Evolutionary conservation across 768 basidiomycete genomes (phyloP).

Genomic region (Cystoderma amianthinum): DNA sequence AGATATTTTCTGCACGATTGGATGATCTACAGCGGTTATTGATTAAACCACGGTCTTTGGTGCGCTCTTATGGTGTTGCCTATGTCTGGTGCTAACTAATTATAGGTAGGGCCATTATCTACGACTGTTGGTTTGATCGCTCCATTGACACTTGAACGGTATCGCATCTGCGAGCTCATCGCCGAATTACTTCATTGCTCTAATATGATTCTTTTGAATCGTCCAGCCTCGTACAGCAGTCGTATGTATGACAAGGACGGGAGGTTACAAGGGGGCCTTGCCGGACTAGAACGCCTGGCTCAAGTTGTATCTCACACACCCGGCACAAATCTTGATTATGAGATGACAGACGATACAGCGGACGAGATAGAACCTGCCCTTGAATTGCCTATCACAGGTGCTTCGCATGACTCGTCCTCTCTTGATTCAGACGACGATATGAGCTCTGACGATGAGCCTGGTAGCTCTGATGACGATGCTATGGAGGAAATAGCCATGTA

Average conservation of each 20-base stretch:
- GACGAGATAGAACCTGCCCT: conserved; percentile 58
- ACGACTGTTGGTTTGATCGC: conserved; percentile 70
- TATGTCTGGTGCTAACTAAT: background rate
- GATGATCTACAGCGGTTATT: conserved; percentile 66
- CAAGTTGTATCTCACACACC: conserved; percentile 69
- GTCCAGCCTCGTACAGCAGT: conserved; percentile 50
- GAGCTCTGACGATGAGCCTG: conserved; percentile 58
- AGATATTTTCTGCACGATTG: conserved; percentile 63
- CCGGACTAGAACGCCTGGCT: conserved; percentile 80
- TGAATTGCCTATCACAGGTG: conserved; percentile 60
- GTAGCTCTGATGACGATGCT: conserved; percentile 70
- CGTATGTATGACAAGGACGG: conserved; percentile 79
- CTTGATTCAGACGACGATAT: conserved; percentile 76
- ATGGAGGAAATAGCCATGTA: conserved; percentile 83
- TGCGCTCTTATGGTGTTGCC: conserved; percentile 19
- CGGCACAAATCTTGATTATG: conserved; percentile 45
- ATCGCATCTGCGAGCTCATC: conserved; percentile 93
- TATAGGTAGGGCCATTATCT: conserved; percentile 56
- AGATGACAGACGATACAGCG: conserved; percentile 50
- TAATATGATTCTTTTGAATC: conserved; percentile 95
- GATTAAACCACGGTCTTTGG: conserved; percentile 67
- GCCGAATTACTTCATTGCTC: conserved; percentile 97
- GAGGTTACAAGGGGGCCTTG: conserved; percentile 79
- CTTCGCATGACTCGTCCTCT: conserved; percentile 40
- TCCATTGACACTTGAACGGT: conserved; percentile 91